phyloP scores from a whole-genome alignment of 768 basidiomycete species.

The Galerina sulciceps region DNA sequence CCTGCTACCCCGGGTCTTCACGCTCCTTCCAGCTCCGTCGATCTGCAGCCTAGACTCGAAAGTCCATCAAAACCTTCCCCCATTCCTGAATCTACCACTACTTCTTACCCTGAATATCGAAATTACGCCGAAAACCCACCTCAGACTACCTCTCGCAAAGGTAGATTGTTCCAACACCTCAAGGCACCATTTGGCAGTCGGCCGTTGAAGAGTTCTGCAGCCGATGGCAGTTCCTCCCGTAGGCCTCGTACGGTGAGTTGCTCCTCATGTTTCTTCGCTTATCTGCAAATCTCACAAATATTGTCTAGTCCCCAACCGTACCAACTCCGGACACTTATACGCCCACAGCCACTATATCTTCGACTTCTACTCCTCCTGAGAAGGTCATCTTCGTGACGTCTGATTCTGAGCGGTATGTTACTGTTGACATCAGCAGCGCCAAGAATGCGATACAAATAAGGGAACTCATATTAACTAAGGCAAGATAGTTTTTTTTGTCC shows the following conservation, averaged over 20 bases:
- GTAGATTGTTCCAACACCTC: conserved; percentile 37
- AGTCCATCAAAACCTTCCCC: conserved; percentile 33
- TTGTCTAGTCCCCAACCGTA: conserved; percentile 43
- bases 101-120: conserved; percentile 16
- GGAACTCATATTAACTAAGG: conserved; percentile 82
- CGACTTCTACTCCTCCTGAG: conserved; percentile 35
- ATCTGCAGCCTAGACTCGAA: conserved; percentile 14
- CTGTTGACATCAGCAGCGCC: conserved; percentile 73
- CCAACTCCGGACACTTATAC: conserved; percentile 38
- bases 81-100: conserved; percentile 28
- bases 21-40: conserved; percentile 30
- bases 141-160: conserved; percentile 30
- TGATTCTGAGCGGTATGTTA: conserved; percentile 76
- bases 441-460: conserved; percentile 70
- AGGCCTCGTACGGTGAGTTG: conserved; percentile 39
- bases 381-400: conserved; percentile 70
- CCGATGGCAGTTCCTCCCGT: conserved; percentile 22
- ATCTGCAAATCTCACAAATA: conserved; percentile 15
- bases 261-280: conserved; percentile 19
- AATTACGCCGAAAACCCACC: conserved; percentile 18
- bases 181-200: conserved; percentile 36
- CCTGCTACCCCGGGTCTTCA: conserved; percentile 64
- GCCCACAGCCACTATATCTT: conserved; percentile 28
- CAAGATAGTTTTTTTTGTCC: conserved; percentile 32
- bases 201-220: conserved; percentile 23